phyloP scores from a whole-genome alignment of 2,329 filamentous ascomycete genomes.

The Talaromyces albobiverticillius region DNA sequence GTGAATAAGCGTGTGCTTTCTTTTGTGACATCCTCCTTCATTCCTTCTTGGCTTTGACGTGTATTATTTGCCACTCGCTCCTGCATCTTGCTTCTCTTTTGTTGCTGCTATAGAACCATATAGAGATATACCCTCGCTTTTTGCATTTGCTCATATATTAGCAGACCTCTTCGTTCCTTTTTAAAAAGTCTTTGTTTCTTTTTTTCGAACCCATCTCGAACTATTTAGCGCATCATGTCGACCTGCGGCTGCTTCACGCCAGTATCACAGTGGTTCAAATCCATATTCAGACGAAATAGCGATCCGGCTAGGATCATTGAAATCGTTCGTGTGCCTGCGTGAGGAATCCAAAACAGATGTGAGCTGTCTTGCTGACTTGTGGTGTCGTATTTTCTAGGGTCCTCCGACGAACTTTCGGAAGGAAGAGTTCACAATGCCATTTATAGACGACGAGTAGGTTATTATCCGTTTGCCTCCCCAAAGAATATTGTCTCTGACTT shows the following conservation, averaged over 20 bases:
- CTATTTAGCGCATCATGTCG: constrained; percentile 4
- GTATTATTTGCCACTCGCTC: constrained; percentile 11
- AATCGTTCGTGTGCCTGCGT: constrained; percentile 26
- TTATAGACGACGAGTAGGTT: constrained; percentile 36
- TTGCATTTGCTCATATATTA: not conserved
- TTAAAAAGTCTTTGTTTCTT: not conserved
- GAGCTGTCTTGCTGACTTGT: not conserved
- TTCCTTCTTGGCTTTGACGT: constrained; percentile 7
- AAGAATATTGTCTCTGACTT: constrained; percentile 20
- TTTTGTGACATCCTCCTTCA: not conserved
- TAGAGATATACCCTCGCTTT: constrained; percentile 8
- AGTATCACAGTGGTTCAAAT: constrained; percentile 32
- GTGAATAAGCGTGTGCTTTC: not conserved
- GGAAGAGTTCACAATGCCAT: constrained; percentile 38
- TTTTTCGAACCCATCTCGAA: not conserved
- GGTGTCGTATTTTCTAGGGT: constrained; percentile 26
- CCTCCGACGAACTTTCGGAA: constrained; percentile 43
- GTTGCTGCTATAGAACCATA: not conserved
- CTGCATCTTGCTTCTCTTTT: constrained; percentile 3
- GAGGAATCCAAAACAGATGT: not conserved
- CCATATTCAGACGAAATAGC: constrained; percentile 29
- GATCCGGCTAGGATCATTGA: constrained; percentile 28
- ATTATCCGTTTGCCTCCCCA: not conserved
- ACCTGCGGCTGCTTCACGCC: constrained; percentile 33
- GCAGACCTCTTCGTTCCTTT: not conserved